Evolutionary conservation across 1,139 yeast species (phyloP).

Genomic region (Kurtzmaniella natalensis): DNA sequence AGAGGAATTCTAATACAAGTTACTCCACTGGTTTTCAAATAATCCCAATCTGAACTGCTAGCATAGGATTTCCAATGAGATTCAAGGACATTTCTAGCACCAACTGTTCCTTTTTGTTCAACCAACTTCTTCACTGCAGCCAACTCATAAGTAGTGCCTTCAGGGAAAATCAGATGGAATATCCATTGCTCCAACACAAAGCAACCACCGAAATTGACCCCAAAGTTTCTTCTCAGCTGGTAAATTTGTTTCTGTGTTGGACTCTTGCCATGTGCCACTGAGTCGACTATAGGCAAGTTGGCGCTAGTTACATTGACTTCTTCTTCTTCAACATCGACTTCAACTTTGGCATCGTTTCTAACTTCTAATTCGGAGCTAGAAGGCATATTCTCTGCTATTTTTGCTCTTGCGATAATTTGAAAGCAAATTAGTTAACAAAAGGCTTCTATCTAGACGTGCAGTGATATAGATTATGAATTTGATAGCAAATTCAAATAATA

Average conservation of each 20-base stretch:
- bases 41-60: slow-evolving; percentile 71
- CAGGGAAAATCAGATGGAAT: slow-evolving; percentile 52
- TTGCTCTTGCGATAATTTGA: too few species aligned
- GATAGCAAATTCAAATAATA: too few species aligned
- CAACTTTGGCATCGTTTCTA: too few species aligned
- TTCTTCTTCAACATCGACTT: too few species aligned
- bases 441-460: too few species aligned
- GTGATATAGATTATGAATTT: too few species aligned
- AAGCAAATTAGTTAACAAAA: too few species aligned
- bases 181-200: slow-evolving; percentile 81
- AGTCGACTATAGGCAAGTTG: slow-evolving; percentile 23
- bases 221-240: slow-evolving; percentile 67
- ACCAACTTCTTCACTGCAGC: slow-evolving; percentile 59
- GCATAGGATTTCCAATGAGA: slow-evolving; percentile 68
- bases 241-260: slow-evolving; percentile 53
- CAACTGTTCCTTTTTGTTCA: slow-evolving; percentile 47
- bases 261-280: slow-evolving; percentile 23
- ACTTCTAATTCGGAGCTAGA: too few species aligned
- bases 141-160: slow-evolving; percentile 57
- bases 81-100: slow-evolving; percentile 54
- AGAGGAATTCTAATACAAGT: slow-evolving; percentile 80
- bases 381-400: too few species aligned
- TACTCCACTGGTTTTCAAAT: slow-evolving; percentile 62
- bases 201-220: slow-evolving; percentile 83
- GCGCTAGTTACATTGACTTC: too few species aligned